Base-by-base conservation (phyloP, 192 early-diverging fungal genomes). In the Kickxella alabastrina region DNA sequence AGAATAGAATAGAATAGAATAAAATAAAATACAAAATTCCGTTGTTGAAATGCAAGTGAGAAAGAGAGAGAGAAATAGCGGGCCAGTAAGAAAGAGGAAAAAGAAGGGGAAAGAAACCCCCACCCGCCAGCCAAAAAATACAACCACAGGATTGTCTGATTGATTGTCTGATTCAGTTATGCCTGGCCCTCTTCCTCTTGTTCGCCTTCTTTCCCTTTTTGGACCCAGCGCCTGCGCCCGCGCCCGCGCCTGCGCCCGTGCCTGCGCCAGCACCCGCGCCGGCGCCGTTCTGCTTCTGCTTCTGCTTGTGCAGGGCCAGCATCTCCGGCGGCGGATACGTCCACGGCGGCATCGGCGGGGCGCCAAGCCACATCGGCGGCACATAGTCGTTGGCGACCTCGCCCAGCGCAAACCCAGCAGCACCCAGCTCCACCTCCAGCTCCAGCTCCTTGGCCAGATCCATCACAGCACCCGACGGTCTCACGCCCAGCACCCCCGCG, bases 301-400 rank as follows among this genome's bases (percentile, higher is more conserved):
- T 15, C 17, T 29, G 15, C 21, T 42, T 24, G 22, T 5, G 27
- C 22, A 4, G 36, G 19, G 31, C 17, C n/a, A 31, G 49, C 19
- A 57, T 14, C 10, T 75, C 72, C 3, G 53, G 55, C 5, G 65
- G 72, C 23, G 72, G 60, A 24, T 75, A 68, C 7, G 72, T 75
- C 28, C 42, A 60, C 0, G 72, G 72, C 22, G 68, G 52, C 49
- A 62, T 65, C 2, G 37, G 47, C 1, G 72, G 47, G 31, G 38
- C 19, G 6, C 56, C 72, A 18, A 50, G 57, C 72, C 72, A 75
- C 17, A 52, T 64, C 24, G 41, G 56, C 5, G 65, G 60, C 38
- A 68, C 72, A 13, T 60, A 63, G 35, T 75, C 72, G 14, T 41
- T 59, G 35, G 64, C 72, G 15, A 64, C 43, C 6, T 63, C 65